phyloP scores from a whole-genome alignment of 139 green algal species.

The Tetratostichococcus sp. region DNA sequence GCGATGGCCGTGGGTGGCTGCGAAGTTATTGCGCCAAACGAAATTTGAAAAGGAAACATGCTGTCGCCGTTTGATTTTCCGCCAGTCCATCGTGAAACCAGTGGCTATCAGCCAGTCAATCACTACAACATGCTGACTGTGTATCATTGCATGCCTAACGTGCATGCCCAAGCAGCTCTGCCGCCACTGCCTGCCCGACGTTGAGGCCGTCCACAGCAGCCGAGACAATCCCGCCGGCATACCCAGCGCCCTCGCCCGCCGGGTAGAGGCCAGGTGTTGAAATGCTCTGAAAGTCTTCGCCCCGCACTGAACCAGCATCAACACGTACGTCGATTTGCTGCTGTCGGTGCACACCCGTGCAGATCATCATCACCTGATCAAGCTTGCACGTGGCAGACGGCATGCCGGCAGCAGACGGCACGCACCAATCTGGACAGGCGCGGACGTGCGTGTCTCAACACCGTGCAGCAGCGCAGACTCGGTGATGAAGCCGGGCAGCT shows the following conservation, averaged over 20 bases:
- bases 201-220: conserved; percentile 74
- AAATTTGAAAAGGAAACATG: no score
- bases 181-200: conserved; percentile 32
- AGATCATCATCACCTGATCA: no score
- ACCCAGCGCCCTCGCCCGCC: conserved; percentile 76
- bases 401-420: no score
- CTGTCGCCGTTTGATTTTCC: no score
- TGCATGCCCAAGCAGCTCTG: conserved; percentile 13
- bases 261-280: conserved; percentile 63
- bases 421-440: conserved; percentile 49
- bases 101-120: no score
- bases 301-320: not conserved
- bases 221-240: conserved; percentile 82
- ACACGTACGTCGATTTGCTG: no score
- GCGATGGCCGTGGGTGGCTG: no score
- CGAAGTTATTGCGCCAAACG: no score
- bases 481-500: conserved; percentile 50
- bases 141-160: no score
- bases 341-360: no score
- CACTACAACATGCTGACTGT: no score
- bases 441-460: conserved; percentile 74
- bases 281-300: conserved; percentile 27
- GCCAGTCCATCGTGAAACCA: no score
- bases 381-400: not conserved
- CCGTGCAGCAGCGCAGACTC: conserved; percentile 59